Base-by-base conservation (phyloP, 345 rosid species). In the Clarkia xantiana region DNA sequence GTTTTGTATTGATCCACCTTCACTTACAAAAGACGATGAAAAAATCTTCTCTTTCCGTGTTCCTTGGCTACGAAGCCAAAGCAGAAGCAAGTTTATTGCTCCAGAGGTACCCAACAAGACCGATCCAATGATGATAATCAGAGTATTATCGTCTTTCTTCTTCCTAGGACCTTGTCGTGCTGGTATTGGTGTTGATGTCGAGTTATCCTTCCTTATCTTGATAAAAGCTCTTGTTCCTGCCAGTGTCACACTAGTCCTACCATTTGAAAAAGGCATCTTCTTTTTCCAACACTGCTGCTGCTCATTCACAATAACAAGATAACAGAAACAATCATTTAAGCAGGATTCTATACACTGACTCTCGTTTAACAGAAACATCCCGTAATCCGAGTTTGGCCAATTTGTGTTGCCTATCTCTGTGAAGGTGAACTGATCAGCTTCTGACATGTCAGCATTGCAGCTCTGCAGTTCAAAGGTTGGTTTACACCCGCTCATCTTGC, bases 311-410 rank as follows among this genome's bases (percentile, higher is more conserved):
- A 62, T 46, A 65, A 75, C 80, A 7, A 64, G 77, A 10, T 61
- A 76, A 39, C 84, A 84, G 11, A 68, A 66, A 53, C 80, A 78
- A 56, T 76, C 94, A 10, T 1, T 45, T 68, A 76, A 50, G 67
- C 84, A 81, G 44, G 62, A 53, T 23, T 42, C 19, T 25, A 61
- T 53, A 69, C 82, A 82, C 52, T 57, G 51, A 20, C 71, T 71
- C 65, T 67, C 71, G 0, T 25, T 29, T 13, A 56, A 48, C 2
- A 18, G 10, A 18, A 45, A 69, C 12, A 14, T 0, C 49, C 56
- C 62, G 16, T 77, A 82, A 54, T 71, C 73, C 1, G 57, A 49
- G 0, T 0, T 0, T 0, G 73, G 65, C 75, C 71, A 75, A 18
- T 73, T 57, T 2, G 71, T 51, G 1, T 56, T 42, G 3, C 10